Base-by-base conservation (phyloP, 495 filamentous ascomycete genomes). In the Amphirosellinia nigrospora region DNA sequence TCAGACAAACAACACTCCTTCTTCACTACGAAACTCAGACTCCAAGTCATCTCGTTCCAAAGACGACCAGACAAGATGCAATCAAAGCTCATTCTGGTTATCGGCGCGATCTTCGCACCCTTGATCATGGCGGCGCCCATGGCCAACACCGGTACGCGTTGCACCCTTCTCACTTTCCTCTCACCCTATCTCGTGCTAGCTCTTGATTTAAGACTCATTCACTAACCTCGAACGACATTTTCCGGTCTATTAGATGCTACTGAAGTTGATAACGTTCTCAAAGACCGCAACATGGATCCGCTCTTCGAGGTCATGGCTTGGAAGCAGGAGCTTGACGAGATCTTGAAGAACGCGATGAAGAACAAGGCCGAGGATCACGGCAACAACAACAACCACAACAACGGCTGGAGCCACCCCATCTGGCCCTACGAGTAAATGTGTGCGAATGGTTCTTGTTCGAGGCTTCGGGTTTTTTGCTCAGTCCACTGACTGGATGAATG, bases 341-440 rank as follows among this genome's bases (percentile, higher is more conserved):
- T 60, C 34, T 21, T 60, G 56, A 60, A 60, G 56, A 60, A 60
- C 19, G 56, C 56, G 19, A 34, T 23, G 32, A 41, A 60, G 56
- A 23, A 38, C 8, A 60, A 60, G 56, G 32, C 32, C 8, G 34
- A 38, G 19, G 56, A 38, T 23, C 56, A 56, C 30, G 30, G 16
- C 53, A 56, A n/a, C 34, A 60, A 60, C 3, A 41, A 60, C 34
- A 56, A n/a, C n/a, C n/a, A 39, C 56, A 60, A 60, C 56, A 39
- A 39, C 34, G 56, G 56, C 56, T 60, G 56, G 56, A 39, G 32
- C 32, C 36, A 38, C 36, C 56, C 56, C 34, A 60, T 39, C 56
- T 60, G 56, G 56, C 32, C 56, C 26, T 38, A 38, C 56, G 56
- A 60, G 56, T 60, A 60, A 38, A 41, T 23, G 7, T 3, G 19